Conservation (phyloP, 495 filamentous ascomycete genomes). For the Neurospora sp. region DNA sequence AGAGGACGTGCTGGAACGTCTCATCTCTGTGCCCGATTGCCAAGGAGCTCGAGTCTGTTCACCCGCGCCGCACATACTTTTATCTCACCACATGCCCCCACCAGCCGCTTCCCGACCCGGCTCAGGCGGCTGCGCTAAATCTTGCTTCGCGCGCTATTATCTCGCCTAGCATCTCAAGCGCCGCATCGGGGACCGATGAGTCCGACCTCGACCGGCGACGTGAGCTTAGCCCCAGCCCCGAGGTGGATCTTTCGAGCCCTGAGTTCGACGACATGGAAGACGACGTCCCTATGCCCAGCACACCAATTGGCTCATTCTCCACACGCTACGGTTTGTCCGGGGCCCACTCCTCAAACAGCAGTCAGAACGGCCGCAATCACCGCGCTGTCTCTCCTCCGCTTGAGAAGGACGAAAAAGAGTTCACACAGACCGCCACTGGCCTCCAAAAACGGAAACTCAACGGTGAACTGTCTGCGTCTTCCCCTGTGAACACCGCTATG, state of each 20-base stretch:
- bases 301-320: constrained; percentile 49
- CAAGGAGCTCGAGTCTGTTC: constrained; percentile 84
- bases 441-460: constrained; percentile 66
- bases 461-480: constrained; percentile 33
- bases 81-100: constrained; percentile 78
- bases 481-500: constrained; percentile 32
- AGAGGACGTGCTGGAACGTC: constrained; percentile 71
- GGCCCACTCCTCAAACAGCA: constrained; percentile 17
- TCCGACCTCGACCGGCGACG: constrained; percentile 60
- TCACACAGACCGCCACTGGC: constrained; percentile 83
- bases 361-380: constrained; percentile 42
- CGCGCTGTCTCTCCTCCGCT: constrained; percentile 74
- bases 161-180: constrained; percentile 78
- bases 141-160: constrained; percentile 46
- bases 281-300: constrained; percentile 44
- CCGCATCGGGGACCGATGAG: constrained; percentile 56
- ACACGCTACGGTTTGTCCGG: constrained; percentile 29
- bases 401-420: constrained; percentile 93
- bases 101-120: constrained; percentile 71
- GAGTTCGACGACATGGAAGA: constrained; percentile 72
- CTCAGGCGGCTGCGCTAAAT: constrained; percentile 31
- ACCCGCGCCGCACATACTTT: constrained; percentile 92
- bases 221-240: constrained; percentile 76
- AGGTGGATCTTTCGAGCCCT: constrained; percentile 81
- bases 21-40: constrained; percentile 75